Base-by-base conservation (phyloP, 2,329 filamentous ascomycete species). In the Aspergillus tamarii region DNA sequence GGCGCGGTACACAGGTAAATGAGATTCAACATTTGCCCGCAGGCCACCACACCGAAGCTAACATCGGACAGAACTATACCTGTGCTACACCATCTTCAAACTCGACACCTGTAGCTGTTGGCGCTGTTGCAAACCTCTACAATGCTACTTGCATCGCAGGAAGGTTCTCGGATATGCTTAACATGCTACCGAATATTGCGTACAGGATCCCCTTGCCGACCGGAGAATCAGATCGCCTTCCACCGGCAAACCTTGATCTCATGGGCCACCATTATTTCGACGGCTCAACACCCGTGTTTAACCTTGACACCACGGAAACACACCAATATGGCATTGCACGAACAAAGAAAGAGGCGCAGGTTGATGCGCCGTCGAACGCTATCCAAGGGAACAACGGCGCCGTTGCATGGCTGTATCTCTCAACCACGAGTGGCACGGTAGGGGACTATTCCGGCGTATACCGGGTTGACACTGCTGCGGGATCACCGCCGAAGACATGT, bases 221-320 rank as follows among this genome's bases (percentile, higher is more conserved):
- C 14, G 69, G 70, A 41, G 74, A 75, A 8, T 66, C 69, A 50
- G 72, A 70, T 56, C 76, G 81, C 43, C 73, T 74, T 16, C 74
- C 70, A 32, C 87, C 89, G 0, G 85, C 85, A 67, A 85, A 88
- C 76, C 82, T 91, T 52, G 80, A 83, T 60, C 81, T 93, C 61
- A 88, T 89, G 19, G 92, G 93, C 26, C 85, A 91, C 76, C 94
- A 97, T 83, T 96, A 87, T 85, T 97, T 97, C 84, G 82, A 82
- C 65, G 86, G 89, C 70, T 73, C 78, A 28, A 89, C 90, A 0
- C 91, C 94, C 0, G 89, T 90, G 77, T 98, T 98, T 84, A 85
- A 93, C 78, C 84, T 97, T 62, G 84, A 91, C 77, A 88, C 86
- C 1, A 73, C 80, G 0, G 70, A 77, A 78, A 67, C 80, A 1